A percentile compares a stretch with the other conserved stretches of the same genome.
These are phyloP conservation scores for Penicillium subrubescens DNA, from an alignment of 495 filamentous ascomycete species.

Conservation along the genomic window DNA sequence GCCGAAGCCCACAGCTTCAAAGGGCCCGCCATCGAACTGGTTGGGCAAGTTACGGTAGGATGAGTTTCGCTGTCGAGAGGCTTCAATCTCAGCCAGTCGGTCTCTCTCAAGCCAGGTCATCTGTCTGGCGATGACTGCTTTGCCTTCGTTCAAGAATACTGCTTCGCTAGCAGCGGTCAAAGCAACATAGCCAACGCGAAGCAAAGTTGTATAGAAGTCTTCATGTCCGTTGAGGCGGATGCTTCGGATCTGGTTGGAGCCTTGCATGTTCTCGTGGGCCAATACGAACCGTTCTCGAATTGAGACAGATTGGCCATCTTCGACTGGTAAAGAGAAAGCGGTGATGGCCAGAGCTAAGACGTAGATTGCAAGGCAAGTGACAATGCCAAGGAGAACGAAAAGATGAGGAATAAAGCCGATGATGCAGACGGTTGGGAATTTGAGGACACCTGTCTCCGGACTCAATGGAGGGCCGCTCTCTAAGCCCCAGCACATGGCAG, in stretches of 20 bases:
- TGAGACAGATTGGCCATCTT: slow-evolving; percentile 34
- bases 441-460: slow-evolving; percentile 55
- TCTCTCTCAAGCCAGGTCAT: slow-evolving; percentile 94
- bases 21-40: slow-evolving; percentile 32
- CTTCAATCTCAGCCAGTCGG: slow-evolving; percentile 62
- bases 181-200: slow-evolving; percentile 81
- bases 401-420: slow-evolving; percentile 94
- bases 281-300: slow-evolving; percentile 57
- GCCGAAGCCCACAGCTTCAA: slow-evolving; percentile 34
- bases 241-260: slow-evolving; percentile 77
- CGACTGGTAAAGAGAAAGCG: slow-evolving; percentile 64
- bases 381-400: slow-evolving; percentile 76
- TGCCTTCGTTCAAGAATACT: slow-evolving; percentile 91
- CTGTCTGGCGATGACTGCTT: slow-evolving; percentile 67
- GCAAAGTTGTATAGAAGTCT: slow-evolving; percentile 91
- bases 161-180: slow-evolving; percentile 93
- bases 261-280: slow-evolving; percentile 89
- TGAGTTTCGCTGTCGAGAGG: slow-evolving; percentile 32
- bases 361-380: slow-evolving; percentile 75
- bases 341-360: slow-evolving; percentile 72
- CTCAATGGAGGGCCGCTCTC: slow-evolving; percentile 54
- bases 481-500: slow-evolving; percentile 71
- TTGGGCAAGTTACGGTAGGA: slow-evolving; percentile 27
- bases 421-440: slow-evolving; percentile 92
- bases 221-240: slow-evolving; percentile 79